These are phyloP conservation scores for Hypomyces rosellus DNA, from an alignment of 2,329 filamentous ascomycete genomes.

Conservation along the genomic window DNA sequence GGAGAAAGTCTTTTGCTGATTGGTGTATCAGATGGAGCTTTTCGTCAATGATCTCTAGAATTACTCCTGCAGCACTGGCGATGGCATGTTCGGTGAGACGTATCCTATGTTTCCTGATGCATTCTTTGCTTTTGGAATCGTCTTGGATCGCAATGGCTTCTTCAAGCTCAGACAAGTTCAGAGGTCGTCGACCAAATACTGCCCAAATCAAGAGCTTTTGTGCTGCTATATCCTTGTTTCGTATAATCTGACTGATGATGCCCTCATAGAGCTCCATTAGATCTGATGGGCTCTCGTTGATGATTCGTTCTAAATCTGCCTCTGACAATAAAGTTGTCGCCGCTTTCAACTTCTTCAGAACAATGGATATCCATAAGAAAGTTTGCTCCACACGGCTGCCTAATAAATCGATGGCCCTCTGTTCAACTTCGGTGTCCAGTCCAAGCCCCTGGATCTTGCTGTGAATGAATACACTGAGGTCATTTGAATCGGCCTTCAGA, in stretches of 20 bases:
- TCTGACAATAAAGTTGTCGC: not conserved
- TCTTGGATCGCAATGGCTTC: not conserved
- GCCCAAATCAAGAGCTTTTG: not conserved
- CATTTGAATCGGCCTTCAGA: no score
- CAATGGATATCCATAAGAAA: not conserved
- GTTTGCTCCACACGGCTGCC: not conserved
- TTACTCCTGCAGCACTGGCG: no score
- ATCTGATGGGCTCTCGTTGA: not conserved
- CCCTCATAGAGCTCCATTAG: not conserved
- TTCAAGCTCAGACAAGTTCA: not conserved
- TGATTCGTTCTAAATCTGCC: not conserved
- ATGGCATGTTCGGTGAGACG: no score
- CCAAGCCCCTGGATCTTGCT: no score
- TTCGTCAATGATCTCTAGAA: no score
- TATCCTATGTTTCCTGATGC: not conserved
- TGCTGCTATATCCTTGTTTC: not conserved
- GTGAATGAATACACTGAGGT: no score
- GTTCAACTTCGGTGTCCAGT: no score
- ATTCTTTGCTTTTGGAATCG: not conserved
- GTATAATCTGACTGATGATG: not conserved
- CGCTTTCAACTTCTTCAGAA: not conserved
- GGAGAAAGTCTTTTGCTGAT: not conserved
- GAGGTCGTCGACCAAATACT: not conserved
- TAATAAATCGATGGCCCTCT: not conserved
- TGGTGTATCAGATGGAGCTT: no score